phyloP scores from a whole-genome alignment of 108 stramenopile genomes.

The Fragilaria crotonensis region DNA sequence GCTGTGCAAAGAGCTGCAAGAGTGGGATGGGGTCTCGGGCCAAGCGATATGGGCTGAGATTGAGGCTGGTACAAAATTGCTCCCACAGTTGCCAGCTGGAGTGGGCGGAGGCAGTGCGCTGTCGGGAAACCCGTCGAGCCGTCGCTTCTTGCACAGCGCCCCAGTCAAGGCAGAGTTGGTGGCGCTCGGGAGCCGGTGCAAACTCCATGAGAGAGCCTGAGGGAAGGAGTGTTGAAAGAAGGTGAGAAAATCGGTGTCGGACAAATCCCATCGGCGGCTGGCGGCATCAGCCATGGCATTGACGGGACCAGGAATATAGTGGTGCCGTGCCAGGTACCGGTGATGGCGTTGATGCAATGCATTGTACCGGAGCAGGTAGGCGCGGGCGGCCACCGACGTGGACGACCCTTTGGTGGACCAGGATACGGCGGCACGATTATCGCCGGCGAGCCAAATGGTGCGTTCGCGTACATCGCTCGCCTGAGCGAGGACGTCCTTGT shows the following conservation, averaged over 20 bases:
- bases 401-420: slow-evolving; percentile 10
- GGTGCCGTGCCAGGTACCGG: no score
- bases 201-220: slow-evolving; percentile 8
- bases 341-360: slow-evolving; percentile 6
- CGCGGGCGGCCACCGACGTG: no score
- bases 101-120: not conserved
- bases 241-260: not conserved
- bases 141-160: slow-evolving; percentile 11
- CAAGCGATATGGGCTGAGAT: slow-evolving; percentile 19
- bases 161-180: slow-evolving; percentile 14
- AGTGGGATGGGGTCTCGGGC: slow-evolving; percentile 12
- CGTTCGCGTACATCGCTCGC: slow-evolving; percentile 17
- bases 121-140: not conserved
- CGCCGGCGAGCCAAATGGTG: no score
- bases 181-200: slow-evolving; percentile 2
- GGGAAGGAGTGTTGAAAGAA: slow-evolving; percentile 6
- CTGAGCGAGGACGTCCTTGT: slow-evolving; percentile 12
- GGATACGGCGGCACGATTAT: slow-evolving; percentile 8
- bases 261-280: no score
- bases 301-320: no score
- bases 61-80: slow-evolving; percentile 3
- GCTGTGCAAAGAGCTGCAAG: no score
- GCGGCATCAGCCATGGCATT: no score
- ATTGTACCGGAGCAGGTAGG: slow-evolving; percentile 4
- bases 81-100: slow-evolving; percentile 14